Evolutionary conservation across 2,329 filamentous ascomycete species (phyloP).

Genomic region (Dendryphion nanum): DNA sequence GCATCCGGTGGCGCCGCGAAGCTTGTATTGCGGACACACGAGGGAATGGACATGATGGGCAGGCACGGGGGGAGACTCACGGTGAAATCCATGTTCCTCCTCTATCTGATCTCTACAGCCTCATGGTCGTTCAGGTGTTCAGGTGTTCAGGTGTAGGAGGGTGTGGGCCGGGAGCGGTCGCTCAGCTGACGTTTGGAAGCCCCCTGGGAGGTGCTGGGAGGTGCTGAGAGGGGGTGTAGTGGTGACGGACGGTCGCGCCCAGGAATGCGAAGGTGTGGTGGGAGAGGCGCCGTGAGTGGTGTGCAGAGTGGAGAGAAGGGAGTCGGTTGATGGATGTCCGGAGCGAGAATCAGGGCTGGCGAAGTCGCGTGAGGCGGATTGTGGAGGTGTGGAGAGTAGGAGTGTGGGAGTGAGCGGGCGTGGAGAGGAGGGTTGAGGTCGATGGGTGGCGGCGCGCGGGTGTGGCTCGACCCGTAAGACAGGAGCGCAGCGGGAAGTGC

Average conservation of each 20-base stretch:
- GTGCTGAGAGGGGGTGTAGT: conserved; percentile 17
- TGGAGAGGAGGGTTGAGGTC: conserved; percentile 8
- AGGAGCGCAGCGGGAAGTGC: no score
- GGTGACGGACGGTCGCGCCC: conserved; percentile 12
- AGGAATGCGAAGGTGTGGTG: conserved; percentile 17
- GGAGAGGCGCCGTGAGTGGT: conserved; percentile 24
- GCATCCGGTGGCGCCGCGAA: no score
- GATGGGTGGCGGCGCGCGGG: conserved; percentile 4
- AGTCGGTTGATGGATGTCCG: conserved; percentile 21
- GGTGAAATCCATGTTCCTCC: conserved; percentile 41
- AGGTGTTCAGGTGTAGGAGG: conserved; percentile 14
- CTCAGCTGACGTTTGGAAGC: conserved; percentile 32
- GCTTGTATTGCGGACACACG: conserved; percentile 2
- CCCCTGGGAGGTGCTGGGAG: conserved; percentile 9
- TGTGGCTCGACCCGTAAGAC: no score
- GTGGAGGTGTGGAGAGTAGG: conserved; percentile 12
- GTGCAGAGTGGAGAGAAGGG: conserved; percentile 7
- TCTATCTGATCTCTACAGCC: conserved; percentile 24
- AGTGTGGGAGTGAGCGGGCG: conserved; percentile 20
- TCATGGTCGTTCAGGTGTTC: conserved; percentile 24
- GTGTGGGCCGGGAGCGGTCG: conserved; percentile 26
- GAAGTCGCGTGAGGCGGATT: conserved; percentile 18
- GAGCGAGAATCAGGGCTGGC: conserved; percentile 7
- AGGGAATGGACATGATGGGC: conserved; percentile 3
- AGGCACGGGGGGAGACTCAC: conserved; percentile 29